Evolutionary conservation across 306 rosid species (phyloP), one percentile per base, ranked within the genome.

Genomic region (Glycine soja): DNA sequence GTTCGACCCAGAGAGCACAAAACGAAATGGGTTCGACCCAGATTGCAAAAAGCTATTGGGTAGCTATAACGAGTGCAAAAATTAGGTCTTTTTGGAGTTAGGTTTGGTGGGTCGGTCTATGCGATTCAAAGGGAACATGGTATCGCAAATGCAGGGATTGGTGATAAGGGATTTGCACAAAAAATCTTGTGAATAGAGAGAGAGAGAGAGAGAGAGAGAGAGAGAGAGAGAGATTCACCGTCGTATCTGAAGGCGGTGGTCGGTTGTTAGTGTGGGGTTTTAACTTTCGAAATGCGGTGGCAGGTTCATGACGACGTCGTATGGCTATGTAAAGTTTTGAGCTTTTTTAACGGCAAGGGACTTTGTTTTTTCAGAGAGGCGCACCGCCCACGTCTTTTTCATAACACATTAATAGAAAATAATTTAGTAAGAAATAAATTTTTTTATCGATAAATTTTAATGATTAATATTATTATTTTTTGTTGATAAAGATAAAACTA

Each of bases 291-390:
- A 53, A 38, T 11, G 86, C 72, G 56, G 66, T 74, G 77, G 86
- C 50, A 48, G 24, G 18, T 24, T 18, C 30, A 66, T 6, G 42
- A 89, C 89, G 90, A 83, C 90, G 85, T 82, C 86, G 92, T 79
- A 19, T 70, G 3, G 3, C 4, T 42, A 8, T 52, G 67, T 38
- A 62, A 74, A 50, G 47, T 71, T 86, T 84, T 64, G 36, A 42
- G 38, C 69, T 79, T 56, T 15, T 75, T 30, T 75, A 61, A 67
- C 79, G 75, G 76, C 73, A 62, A 76, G 13, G 53, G 19, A 18
- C 63, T 12, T 59, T 14, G 5, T 34, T 63, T 34, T 68, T 43
- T 50, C 38, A 7, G 19, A 40, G 46, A 8, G 66, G 19, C 38
- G 6, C 30, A 24, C 30, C 30, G 30, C 30, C 2, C 59, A n/a